These are phyloP conservation scores for Ophiosphaerella korrae DNA, from an alignment of 2,329 filamentous ascomycete species.

Conservation along the genomic window DNA sequence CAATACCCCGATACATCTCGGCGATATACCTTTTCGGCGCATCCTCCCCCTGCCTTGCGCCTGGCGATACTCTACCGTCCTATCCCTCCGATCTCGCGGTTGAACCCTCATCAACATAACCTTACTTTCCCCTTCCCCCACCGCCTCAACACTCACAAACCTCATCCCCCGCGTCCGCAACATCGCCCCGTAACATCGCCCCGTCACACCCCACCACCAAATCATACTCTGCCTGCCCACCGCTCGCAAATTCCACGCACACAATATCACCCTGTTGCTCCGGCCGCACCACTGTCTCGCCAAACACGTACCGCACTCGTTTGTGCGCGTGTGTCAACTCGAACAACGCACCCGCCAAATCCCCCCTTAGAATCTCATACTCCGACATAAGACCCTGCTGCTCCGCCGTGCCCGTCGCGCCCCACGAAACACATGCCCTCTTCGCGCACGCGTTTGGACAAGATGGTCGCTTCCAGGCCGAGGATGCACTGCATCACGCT, in stretches of 20 bases:
- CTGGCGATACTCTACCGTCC: conserved; percentile 11
- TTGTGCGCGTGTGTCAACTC: conserved; percentile 19
- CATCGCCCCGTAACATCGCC: conserved; percentile 22
- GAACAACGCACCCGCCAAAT: conserved; percentile 37
- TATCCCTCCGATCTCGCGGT: conserved; percentile 19
- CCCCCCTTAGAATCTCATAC: conserved; percentile 30
- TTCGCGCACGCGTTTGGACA: conserved; percentile 37
- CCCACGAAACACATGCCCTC: conserved; percentile 45
- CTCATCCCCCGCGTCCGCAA: conserved; percentile 19
- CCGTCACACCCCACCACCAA: conserved; percentile 27
- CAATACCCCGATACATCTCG: conserved; percentile 22
- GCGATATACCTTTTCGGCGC: conserved; percentile 20
- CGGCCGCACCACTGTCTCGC: background rate
- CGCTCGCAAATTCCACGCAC: conserved; percentile 18
- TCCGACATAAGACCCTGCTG: conserved; percentile 30
- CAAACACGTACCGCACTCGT: conserved; percentile 2
- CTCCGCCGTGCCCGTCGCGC: conserved; percentile 40
- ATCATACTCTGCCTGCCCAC: conserved; percentile 15
- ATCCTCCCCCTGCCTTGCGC: conserved; percentile 34
- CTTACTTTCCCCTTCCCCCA: conserved; percentile 47
- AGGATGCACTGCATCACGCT: conserved; percentile 48
- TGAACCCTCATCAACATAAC: conserved; percentile 48
- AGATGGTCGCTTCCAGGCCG: conserved; percentile 38
- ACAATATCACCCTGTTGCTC: background rate
- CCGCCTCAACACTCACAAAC: conserved; percentile 35